These are phyloP conservation scores for Porcisia deanei DNA, from an alignment of 208 protist species.

Conservation along the genomic window DNA sequence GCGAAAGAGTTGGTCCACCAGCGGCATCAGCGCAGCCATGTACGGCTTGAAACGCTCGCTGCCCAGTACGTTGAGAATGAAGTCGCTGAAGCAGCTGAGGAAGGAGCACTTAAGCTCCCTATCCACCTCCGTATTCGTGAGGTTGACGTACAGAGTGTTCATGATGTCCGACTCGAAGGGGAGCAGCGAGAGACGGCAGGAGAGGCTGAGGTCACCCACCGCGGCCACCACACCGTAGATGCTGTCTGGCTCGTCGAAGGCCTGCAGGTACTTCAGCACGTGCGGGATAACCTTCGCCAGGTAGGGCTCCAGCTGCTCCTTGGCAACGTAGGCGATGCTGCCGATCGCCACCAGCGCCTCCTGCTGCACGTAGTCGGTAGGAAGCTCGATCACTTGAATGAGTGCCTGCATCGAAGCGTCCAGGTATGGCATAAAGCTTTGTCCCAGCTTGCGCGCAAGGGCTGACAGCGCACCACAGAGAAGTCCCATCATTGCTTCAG, in stretches of 20 bases:
- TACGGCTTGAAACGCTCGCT: conserved; percentile 87
- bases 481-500: conserved; percentile 79
- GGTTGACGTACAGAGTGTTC: conserved; percentile 75
- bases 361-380: conserved; percentile 85
- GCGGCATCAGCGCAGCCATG: conserved; percentile 74
- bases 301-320: conserved; percentile 80
- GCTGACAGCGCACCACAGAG: conserved; percentile 85
- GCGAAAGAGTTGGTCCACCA: conserved; percentile 74
- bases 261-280: conserved; percentile 73
- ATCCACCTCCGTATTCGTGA: conserved; percentile 77
- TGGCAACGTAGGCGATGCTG: conserved; percentile 85
- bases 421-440: conserved; percentile 46
- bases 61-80: conserved; percentile 93
- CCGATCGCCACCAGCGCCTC: conserved; percentile 95
- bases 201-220: conserved; percentile 94
- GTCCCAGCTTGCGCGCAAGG: conserved; percentile 71
- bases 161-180: conserved; percentile 87
- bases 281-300: conserved; percentile 81
- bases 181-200: conserved; percentile 62
- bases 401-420: conserved; percentile 60
- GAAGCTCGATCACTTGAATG: conserved; percentile 53
- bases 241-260: conserved; percentile 82
- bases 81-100: conserved; percentile 94
- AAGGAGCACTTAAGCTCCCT: conserved; percentile 95
- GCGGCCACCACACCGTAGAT: conserved; percentile 89